Base-by-base conservation (phyloP, 257 asterid genomes). In the Solanum clarkiae region DNA sequence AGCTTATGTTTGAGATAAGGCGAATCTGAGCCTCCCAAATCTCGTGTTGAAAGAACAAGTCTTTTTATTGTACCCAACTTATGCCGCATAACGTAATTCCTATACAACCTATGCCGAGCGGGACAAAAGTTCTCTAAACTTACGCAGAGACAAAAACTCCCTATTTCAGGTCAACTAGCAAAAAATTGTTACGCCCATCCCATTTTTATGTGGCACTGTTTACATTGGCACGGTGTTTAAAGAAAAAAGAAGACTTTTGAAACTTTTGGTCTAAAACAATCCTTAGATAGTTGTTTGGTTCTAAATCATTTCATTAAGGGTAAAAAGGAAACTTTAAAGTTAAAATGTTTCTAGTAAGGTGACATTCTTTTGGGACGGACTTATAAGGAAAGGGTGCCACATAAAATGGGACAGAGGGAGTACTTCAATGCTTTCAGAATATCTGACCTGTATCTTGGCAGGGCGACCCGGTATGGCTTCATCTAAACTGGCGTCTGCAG, bases 401-500 rank as follows among this genome's bases (percentile, higher is more conserved):
- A 36, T 36, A 36, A 32, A 32, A 32, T 32, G 36, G 36, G 36
- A 32, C 4, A 32, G 36, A 36, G 7, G 6, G 6, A 36, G 42
- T 36, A 60, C 2, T 17, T 44, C 24, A 54, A 69, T 51, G 85
- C 75, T 77, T 24, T 63, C 62, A 60, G 53, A 22, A 60, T 47
- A 63, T 69, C 45, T 59, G 66, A 85, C 86, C 86, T 82, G 90
- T 82, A 85, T 87, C 86, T 85, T 88, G 88, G 86, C 88, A 86
- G 88, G 85, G 86, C 86, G 16, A 77, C n/a, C 86, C 7, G 18
- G 42, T 40, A 32, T 2, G n/a, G 79, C 84, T 2, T 72, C 20
- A 72, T 72, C 17, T 20, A 72, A 44, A 72, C 80, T 44, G 80
- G 36, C 8, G 36, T 72, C 24, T 71, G 80, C 80, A 71, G 55